Evolutionary conservation across 176 grass and related monocot genomes (phyloP).

Genomic region (Carex cristatella): DNA sequence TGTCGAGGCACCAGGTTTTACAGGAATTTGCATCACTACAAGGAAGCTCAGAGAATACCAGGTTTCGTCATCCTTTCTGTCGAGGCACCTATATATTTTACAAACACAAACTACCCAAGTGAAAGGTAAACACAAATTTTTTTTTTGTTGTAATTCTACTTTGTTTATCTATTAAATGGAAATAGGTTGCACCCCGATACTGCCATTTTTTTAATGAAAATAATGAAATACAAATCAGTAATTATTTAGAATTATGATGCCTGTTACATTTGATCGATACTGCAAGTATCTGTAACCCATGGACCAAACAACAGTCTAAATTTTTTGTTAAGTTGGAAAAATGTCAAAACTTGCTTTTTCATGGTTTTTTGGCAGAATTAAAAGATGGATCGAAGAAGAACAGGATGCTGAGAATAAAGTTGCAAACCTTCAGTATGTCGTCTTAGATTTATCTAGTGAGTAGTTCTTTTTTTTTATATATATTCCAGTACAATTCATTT

Average conservation of each 20-base stretch:
- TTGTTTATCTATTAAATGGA: not conserved
- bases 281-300: no score
- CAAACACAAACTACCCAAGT: constrained; percentile 81
- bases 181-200: not conserved
- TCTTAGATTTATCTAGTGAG: constrained; percentile 84
- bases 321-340: not conserved
- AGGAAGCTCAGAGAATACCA: constrained; percentile 73
- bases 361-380: constrained; percentile 41
- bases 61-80: constrained; percentile 78
- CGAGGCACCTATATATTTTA: constrained; percentile 90
- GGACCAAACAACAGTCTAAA: not conserved
- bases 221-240: not conserved
- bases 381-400: constrained; percentile 89
- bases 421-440: constrained; percentile 38
- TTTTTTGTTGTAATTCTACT: not conserved
- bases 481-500: not conserved
- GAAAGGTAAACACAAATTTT: constrained; percentile 51
- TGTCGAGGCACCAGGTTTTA: constrained; percentile 22
- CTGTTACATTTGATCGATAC: not conserved
- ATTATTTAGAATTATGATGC: not conserved
- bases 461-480: not conserved
- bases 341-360: not conserved
- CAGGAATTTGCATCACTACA: constrained; percentile 77
- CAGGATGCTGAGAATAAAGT: constrained; percentile 33
- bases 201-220: not conserved